Base-by-base conservation (phyloP, 2,329 filamentous ascomycete genomes). In the Claviceps sp. region DNA sequence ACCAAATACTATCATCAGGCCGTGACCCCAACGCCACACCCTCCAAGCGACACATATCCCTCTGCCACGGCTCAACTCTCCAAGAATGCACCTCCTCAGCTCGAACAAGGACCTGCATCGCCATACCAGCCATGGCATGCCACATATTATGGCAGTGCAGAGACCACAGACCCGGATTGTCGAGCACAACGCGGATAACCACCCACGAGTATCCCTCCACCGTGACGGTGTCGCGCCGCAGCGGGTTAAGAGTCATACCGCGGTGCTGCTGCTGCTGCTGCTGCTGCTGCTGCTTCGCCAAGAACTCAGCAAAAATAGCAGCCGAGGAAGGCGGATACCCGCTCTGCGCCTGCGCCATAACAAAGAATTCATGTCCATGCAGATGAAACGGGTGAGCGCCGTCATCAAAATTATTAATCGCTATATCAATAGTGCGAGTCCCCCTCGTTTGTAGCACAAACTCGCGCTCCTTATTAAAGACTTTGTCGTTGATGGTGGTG, bases 371-470 rank as follows among this genome's bases (percentile, higher is more conserved):
- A 62, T 81, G 76, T 0, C 78, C 78, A 62, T 84, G 82, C 0
- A 85, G 67, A 64, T 85, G 80, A 37, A 69, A 69, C 0, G 66
- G 66, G 22, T 70, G 67, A 0, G 61, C 62, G 5, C 66, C 60
- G 44, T 83, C 71, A 61, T 84, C 78, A 6, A 78, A 81, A 44
- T 75, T 59, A 47, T 81, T 81, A 62, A 82, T 82, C 56, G 81
- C 71, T 30, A 77, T 73, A 2, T 79, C 78, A 39, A 80, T 70
- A 39, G 71, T 70, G 34, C 77, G 69, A 30, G 80, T 70, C 49
- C 78, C 75, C 0, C 67, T 65, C 2, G 73, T 69, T 55, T 81
- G 69, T 26, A 76, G 59, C 41, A 78, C 72, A 46, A 74, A 72
- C 17, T 73, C 67, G 0, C 43, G 56, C 0, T 55, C 51, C 1